phyloP scores from a whole-genome alignment of 169 alveolate genomes.

The Eimeria acervulina region DNA sequence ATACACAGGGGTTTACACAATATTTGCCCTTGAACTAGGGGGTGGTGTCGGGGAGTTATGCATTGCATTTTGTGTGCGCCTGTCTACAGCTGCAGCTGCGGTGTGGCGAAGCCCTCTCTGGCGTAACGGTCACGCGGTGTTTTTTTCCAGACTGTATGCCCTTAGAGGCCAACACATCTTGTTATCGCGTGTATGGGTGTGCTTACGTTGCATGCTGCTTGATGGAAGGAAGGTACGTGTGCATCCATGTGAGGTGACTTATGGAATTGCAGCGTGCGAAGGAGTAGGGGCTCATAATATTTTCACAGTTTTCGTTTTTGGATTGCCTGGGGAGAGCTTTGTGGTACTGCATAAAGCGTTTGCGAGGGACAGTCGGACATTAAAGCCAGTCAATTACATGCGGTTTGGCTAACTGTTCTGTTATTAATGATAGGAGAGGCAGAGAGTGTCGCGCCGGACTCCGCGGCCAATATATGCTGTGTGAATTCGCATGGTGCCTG shows the following conservation, averaged over 20 bases:
- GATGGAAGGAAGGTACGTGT: neutral
- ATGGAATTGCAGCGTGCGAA: neutral
- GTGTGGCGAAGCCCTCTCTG: neutral
- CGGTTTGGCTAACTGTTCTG: too few species aligned
- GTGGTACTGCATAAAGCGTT: too few species aligned
- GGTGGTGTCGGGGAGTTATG: neutral
- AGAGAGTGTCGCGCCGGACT: too few species aligned
- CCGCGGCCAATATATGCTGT: too few species aligned
- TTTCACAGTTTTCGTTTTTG: neutral
- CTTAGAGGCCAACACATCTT: neutral
- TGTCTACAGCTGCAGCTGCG: neutral
- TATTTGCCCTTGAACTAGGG: neutral
- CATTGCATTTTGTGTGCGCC: neutral
- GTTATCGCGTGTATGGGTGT: neutral
- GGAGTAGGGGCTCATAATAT: neutral
- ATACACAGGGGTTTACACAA: too few species aligned
- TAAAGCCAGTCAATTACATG: too few species aligned
- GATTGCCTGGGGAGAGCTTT: neutral
- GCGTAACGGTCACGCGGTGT: neutral
- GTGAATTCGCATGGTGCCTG: too few species aligned
- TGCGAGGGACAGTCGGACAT: too few species aligned
- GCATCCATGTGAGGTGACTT: neutral
- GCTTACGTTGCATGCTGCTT: too few species aligned
- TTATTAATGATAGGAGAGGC: too few species aligned
- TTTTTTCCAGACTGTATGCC: neutral